Evolutionary conservation across 1,139 yeast species (phyloP).

Genomic region (Hemisphaericaspora lyxosophila): DNA sequence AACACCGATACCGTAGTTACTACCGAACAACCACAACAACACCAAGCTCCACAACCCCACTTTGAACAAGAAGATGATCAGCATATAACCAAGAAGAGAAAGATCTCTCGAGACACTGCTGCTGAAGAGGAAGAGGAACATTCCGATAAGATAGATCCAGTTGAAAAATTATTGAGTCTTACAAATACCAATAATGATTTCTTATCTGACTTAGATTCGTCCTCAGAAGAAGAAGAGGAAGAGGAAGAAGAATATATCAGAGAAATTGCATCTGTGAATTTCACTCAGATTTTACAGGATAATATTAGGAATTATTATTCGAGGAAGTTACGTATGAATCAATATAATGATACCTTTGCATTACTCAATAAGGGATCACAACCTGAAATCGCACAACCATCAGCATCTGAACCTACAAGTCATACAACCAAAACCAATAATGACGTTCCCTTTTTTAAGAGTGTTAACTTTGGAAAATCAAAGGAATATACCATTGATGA

Average conservation of each 20-base stretch:
- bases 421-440: conserved; percentile 14
- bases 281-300: conserved; percentile 42
- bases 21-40: background rate
- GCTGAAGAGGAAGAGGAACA: conserved; percentile 14
- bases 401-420: conserved; percentile 4
- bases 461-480: conserved; percentile 38
- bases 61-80: conserved; percentile 6
- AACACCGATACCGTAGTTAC: conserved; percentile 8
- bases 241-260: conserved; percentile 12
- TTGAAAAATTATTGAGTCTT: conserved; percentile 42
- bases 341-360: conserved; percentile 29
- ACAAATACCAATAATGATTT: conserved; percentile 27
- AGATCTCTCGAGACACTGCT: conserved; percentile 14
- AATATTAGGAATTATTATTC: conserved; percentile 38
- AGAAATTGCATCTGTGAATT: conserved; percentile 30
- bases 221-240: conserved; percentile 11
- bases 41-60: conserved; percentile 3
- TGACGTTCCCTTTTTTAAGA: conserved; percentile 37
- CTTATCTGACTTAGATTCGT: conserved; percentile 13
- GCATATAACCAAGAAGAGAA: conserved; percentile 15
- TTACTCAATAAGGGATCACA: conserved; percentile 24
- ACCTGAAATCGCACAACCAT: conserved; percentile 2
- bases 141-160: conserved; percentile 43
- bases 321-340: conserved; percentile 14
- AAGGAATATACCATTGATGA: conserved; percentile 40